phyloP scores from a whole-genome alignment of 225 moss, liverwort and hornwort genomes.

The Sphagnum contortum region DNA sequence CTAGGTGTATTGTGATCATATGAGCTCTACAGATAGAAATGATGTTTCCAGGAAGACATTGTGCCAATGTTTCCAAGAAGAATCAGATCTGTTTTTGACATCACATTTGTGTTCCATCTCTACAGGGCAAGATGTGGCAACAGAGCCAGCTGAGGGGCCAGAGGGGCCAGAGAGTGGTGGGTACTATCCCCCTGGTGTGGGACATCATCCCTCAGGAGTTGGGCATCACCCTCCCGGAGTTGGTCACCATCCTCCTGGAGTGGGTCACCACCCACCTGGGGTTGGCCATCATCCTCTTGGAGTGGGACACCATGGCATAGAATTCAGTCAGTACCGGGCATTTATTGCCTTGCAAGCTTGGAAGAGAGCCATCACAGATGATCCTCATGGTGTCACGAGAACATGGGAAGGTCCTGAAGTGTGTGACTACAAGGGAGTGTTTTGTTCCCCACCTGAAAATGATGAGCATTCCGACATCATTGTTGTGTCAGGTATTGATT shows the following conservation, averaged over 20 bases:
- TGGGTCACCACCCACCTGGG: constrained; percentile 65
- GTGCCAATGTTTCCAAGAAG: too few species aligned
- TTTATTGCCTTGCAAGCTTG: constrained; percentile 68
- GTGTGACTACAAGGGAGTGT: constrained; percentile 67
- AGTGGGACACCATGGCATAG: constrained; percentile 30
- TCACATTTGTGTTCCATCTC: too few species aligned
- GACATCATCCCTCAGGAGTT: constrained; percentile 9
- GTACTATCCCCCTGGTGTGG: constrained; percentile 7
- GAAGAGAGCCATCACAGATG: constrained; percentile 71
- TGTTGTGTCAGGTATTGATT: constrained; percentile 77
- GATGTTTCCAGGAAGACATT: too few species aligned
- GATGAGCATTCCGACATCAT: constrained; percentile 18
- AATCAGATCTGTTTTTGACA: too few species aligned
- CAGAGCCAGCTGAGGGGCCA: not conserved
- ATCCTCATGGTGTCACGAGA: constrained; percentile 43
- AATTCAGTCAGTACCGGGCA: constrained; percentile 48
- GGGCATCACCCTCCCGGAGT: constrained; percentile 54
- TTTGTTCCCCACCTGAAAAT: constrained; percentile 48
- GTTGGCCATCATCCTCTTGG: constrained; percentile 39
- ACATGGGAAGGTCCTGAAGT: constrained; percentile 77
- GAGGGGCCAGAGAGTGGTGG: not conserved
- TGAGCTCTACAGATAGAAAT: too few species aligned
- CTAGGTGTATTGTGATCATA: too few species aligned
- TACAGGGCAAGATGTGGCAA: too few species aligned
- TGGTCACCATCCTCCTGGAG: constrained; percentile 45